These are phyloP conservation scores for Puccinia horiana DNA, from an alignment of 1,284 basidiomycete genomes.

Conservation along the genomic window DNA sequence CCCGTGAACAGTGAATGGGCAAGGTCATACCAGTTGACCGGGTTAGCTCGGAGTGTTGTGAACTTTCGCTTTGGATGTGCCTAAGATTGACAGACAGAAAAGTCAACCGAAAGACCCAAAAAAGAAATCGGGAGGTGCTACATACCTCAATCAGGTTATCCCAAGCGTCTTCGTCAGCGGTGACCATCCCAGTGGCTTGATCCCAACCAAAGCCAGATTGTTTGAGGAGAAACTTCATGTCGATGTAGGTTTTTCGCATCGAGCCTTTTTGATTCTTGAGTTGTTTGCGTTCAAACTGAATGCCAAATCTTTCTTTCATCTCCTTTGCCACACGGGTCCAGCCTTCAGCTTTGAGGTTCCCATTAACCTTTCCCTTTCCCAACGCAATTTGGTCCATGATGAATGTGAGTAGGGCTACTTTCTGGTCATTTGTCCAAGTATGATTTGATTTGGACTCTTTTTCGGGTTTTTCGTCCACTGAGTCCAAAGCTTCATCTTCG, in stretches of 20 bases:
- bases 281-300: not conserved
- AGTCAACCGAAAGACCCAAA: not conserved
- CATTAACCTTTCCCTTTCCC: not conserved
- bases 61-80: not conserved
- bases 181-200: not conserved
- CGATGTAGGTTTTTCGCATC: not conserved
- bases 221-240: not conserved
- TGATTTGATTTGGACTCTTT: not conserved
- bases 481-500: not conserved
- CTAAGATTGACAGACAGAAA: too few relatives aligned
- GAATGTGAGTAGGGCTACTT: not conserved
- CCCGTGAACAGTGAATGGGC: not conserved
- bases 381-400: not conserved
- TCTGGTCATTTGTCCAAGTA: conserved; percentile 6
- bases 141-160: not conserved
- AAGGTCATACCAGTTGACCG: not conserved
- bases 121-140: too few relatives aligned
- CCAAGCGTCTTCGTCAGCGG: not conserved
- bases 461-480: not conserved
- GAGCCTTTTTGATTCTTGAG: conserved; percentile 21
- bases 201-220: conserved; percentile 25
- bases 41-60: not conserved
- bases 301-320: not conserved
- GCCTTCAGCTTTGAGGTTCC: conserved; percentile 8
- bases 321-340: not conserved